Evolutionary conservation across 2,329 filamentous ascomycete species (phyloP), one percentile per base, ranked within the genome.

Genomic region (Neonectria hederae): DNA sequence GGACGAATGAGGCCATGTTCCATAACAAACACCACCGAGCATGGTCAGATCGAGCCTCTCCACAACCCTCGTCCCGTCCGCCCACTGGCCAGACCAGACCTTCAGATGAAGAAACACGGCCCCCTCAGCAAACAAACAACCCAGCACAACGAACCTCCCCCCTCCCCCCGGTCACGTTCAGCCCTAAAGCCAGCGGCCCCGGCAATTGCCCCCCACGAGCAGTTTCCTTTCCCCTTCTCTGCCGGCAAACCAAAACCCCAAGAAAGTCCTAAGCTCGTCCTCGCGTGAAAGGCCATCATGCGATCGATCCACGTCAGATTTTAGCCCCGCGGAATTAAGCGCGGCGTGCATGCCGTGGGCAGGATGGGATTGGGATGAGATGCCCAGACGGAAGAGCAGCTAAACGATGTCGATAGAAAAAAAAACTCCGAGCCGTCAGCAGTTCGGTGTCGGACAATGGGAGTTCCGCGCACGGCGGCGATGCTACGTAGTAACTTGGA

Each of bases 231-330:
- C n/a, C n/a, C n/a, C n/a, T n/a, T 30, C 28, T 30, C 28, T 30
- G n/a, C n/a, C n/a, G n/a, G n/a, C n/a, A n/a, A n/a, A n/a, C n/a
- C n/a, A n/a, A n/a, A n/a, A n/a, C n/a, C n/a, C n/a, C n/a, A n/a
- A n/a, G n/a, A n/a, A n/a, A n/a, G n/a, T n/a, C n/a, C n/a, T n/a
- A n/a, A n/a, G n/a, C n/a, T n/a, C n/a, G n/a, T n/a, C n/a, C n/a
- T n/a, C n/a, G n/a, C n/a, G n/a, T n/a, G n/a, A n/a, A n/a, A n/a
- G n/a, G n/a, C 30, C 32, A 35, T 17, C 13, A 48, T 35, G 48
- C 30, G 28, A 42, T 45, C 30, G 28, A 42, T 45, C 61, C 61
- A 63, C 61, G 61, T 63, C 55, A 63, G 61, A 63, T 63, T 63
- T 63, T 63, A 63, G 61, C 43, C 30, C 38, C 9, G n/a, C 35